A percentile compares a stretch with the other conserved stretches of the same genome.
Conservation (phyloP, 345 rosid species). For the Excoecaria cochinchinensis region DNA sequence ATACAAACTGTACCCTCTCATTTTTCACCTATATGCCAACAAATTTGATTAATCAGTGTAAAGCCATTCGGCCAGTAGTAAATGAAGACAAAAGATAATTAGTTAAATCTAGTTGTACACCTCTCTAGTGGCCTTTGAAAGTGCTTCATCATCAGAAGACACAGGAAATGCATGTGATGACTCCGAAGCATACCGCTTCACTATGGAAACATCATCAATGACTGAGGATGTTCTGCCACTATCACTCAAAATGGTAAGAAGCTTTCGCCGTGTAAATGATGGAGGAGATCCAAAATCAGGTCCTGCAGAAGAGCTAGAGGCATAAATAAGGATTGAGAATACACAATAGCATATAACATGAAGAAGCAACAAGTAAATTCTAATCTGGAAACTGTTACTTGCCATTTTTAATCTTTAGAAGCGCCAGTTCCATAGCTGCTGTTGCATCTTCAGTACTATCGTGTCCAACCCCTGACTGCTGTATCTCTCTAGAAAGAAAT, state of each 20-base stretch:
- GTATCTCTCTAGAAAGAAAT: constrained; percentile 84
- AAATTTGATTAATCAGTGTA: constrained; percentile 9
- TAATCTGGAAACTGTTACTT: constrained; percentile 27
- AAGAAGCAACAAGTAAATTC: constrained; percentile 1
- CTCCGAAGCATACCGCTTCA: constrained; percentile 73
- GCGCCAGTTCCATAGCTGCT: constrained; percentile 86
- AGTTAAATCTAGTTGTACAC: constrained; percentile 32
- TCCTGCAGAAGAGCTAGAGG: constrained; percentile 45
- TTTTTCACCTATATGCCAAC: constrained; percentile 66
- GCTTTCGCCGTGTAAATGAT: constrained; percentile 56
- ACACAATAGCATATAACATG: background rate
- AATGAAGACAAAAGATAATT: background rate
- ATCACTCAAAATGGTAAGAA: constrained; percentile 65
- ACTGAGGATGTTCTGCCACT: constrained; percentile 71
- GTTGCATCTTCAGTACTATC: constrained; percentile 93
- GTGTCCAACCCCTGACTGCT: constrained; percentile 71
- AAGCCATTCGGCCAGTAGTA: background rate
- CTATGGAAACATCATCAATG: constrained; percentile 61
- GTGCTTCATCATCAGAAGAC: constrained; percentile 77
- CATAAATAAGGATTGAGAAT: constrained; percentile 14
- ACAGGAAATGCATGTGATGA: constrained; percentile 78
- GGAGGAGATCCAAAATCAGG: constrained; percentile 89
- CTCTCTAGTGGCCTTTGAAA: constrained; percentile 76
- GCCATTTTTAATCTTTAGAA: constrained; percentile 79
- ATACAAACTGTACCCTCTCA: constrained; percentile 62